phyloP scores from a whole-genome alignment of 129 eudicot genomes.

The Centella asiatica region DNA sequence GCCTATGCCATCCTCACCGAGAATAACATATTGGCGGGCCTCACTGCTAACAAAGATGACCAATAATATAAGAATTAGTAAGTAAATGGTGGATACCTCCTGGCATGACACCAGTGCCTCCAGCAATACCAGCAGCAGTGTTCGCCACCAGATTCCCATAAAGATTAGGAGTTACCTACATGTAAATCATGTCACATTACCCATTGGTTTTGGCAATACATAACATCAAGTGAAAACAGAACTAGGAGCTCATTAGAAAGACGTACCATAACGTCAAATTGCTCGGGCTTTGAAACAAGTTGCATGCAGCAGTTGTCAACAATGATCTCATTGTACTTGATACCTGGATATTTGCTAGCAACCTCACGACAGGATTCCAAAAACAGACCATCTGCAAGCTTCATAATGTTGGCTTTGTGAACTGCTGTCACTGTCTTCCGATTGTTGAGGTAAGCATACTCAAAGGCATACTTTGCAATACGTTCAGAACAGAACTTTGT shows the following conservation, averaged over 20 bases:
- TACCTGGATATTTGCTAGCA: slow-evolving; percentile 75
- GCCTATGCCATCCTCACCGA: background rate
- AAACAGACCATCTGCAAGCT: slow-evolving; percentile 94
- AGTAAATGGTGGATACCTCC: slow-evolving; percentile 49
- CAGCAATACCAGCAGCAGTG: slow-evolving; percentile 97
- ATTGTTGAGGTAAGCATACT: slow-evolving; percentile 93
- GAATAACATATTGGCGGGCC: background rate
- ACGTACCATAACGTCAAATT: slow-evolving; percentile 89
- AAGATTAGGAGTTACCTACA: slow-evolving; percentile 93
- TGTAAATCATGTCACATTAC: background rate
- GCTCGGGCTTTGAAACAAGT: slow-evolving; percentile 93
- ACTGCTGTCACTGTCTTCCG: slow-evolving; percentile 92
- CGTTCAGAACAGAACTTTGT: slow-evolving; percentile 94
- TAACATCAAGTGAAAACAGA: slow-evolving; percentile 5
- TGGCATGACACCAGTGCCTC: slow-evolving; percentile 99
- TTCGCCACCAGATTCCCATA: slow-evolving; percentile 90
- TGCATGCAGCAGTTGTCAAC: slow-evolving; percentile 99
- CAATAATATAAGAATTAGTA: background rate
- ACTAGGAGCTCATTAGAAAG: too few species aligned
- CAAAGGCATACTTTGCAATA: slow-evolving; percentile 90
- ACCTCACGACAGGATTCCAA: slow-evolving; percentile 90
- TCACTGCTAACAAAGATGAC: background rate
- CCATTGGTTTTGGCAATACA: background rate
- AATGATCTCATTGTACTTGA: slow-evolving; percentile 83
- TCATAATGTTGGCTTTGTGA: slow-evolving; percentile 98